A percentile compares a stretch with the other conserved stretches of the same genome.
Evolutionary conservation across 2,329 filamentous ascomycete genomes (phyloP).

Genomic region (Ophiostoma perfectum): DNA sequence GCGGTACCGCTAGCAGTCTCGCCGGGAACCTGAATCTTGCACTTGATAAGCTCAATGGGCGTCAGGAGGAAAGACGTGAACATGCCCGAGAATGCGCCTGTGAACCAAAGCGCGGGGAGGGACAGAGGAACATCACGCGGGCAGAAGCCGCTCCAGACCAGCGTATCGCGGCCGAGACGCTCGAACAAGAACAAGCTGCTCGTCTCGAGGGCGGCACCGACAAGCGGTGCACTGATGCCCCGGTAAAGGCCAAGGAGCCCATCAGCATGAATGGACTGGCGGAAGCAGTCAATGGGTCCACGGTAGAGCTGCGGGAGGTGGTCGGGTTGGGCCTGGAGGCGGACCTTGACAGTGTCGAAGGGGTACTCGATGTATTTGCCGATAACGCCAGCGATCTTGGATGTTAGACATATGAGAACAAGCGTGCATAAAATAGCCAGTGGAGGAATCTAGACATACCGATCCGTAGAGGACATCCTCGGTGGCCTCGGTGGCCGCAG

Average conservation of each 20-base stretch:
- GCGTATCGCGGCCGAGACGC: constrained; percentile 61
- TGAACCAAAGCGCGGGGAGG: constrained; percentile 67
- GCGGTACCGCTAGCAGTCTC: constrained; percentile 48
- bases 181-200: constrained; percentile 93
- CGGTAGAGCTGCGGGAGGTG: constrained; percentile 73
- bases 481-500: constrained; percentile 58
- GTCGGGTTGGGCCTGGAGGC: constrained; percentile 91
- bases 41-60: constrained; percentile 95
- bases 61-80: constrained; percentile 89
- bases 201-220: constrained; percentile 87
- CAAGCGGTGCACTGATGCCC: constrained; percentile 83
- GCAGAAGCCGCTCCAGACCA: constrained; percentile 50
- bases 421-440: background rate
- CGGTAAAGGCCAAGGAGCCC: constrained; percentile 81
- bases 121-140: constrained; percentile 58
- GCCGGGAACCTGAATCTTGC: constrained; percentile 71
- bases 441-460: constrained; percentile 42
- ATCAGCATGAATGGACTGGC: constrained; percentile 72
- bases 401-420: constrained; percentile 10
- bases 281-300: constrained; percentile 89
- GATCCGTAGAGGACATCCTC: constrained; percentile 90
- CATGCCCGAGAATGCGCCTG: constrained; percentile 79
- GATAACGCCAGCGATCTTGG: constrained; percentile 70
- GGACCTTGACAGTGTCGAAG: constrained; percentile 97
- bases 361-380: constrained; percentile 98